phyloP scores from a whole-genome alignment of 1,284 basidiomycete species.

The Irpex sp. region DNA sequence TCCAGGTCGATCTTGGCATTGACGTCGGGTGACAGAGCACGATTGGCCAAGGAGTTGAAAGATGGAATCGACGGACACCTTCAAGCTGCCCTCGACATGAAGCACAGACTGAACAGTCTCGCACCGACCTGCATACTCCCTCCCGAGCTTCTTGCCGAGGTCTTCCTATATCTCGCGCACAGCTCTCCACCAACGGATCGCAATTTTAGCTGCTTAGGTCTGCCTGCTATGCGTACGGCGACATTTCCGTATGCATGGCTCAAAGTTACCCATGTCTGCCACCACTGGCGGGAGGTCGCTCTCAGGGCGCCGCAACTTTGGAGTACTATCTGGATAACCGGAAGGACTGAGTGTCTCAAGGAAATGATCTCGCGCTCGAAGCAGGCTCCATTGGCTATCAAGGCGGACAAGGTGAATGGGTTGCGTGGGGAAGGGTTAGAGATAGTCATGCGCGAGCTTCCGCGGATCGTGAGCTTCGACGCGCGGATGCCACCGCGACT shows the following conservation, averaged over 20 bases:
- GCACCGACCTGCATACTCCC: not conserved
- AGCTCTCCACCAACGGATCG: not conserved
- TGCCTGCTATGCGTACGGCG: not conserved
- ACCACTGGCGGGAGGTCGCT: constrained; percentile 9
- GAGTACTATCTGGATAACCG: not conserved
- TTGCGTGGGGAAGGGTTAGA: not conserved
- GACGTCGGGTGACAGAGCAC: not conserved
- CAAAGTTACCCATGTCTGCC: constrained; percentile 9
- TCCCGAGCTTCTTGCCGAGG: not conserved
- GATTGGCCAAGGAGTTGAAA: not conserved
- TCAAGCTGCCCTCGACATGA: not conserved
- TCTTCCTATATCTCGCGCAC: not conserved
- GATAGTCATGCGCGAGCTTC: not conserved
- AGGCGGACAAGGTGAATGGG: not conserved
- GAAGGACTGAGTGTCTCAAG: not conserved
- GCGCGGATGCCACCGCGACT: not conserved
- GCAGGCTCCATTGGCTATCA: not conserved
- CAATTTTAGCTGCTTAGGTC: not conserved
- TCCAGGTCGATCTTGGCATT: not conserved
- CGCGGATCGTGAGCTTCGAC: not conserved
- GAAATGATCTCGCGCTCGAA: constrained; percentile 5
- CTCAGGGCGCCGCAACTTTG: constrained; percentile 8
- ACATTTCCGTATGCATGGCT: constrained; percentile 1
- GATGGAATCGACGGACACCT: not conserved
- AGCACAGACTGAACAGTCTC: not conserved